Conservation (phyloP, 495 filamentous ascomycete genomes). For the Penicillium canariense region DNA sequence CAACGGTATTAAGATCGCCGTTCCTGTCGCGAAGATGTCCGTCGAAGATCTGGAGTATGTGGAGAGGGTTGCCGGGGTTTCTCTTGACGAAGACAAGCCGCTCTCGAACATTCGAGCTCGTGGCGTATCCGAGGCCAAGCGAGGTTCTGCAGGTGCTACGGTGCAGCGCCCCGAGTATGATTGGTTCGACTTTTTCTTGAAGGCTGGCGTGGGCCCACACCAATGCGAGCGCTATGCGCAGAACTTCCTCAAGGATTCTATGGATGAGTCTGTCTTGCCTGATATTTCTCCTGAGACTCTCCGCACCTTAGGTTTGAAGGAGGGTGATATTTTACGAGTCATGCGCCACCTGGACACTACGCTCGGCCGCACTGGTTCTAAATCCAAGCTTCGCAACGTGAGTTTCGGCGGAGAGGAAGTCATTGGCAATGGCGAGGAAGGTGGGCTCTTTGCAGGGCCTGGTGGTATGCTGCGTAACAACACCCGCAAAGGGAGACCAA, state of each 20-base stretch:
- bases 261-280: constrained; percentile 87
- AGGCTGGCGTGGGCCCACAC: constrained; percentile 83
- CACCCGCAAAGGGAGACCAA: constrained; percentile 87
- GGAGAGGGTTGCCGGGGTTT: constrained; percentile 78
- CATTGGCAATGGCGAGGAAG: constrained; percentile 52
- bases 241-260: constrained; percentile 84
- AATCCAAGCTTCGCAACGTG: constrained; percentile 57
- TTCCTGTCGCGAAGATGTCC: constrained; percentile 93
- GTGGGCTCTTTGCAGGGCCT: constrained; percentile 87
- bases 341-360: constrained; percentile 87
- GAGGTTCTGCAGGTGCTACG: constrained; percentile 47
- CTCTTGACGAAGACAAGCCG: constrained; percentile 95
- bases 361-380: constrained; percentile 61
- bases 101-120: constrained; percentile 67
- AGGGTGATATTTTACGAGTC: constrained; percentile 93
- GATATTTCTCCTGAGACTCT: constrained; percentile 82
- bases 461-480: constrained; percentile 89
- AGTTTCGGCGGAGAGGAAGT: constrained; percentile 59
- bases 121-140: constrained; percentile 24
- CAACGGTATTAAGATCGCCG: constrained; percentile 97
- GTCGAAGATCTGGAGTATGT: constrained; percentile 93
- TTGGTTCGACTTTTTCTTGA: constrained; percentile 98
- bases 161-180: constrained; percentile 73
- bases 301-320: constrained; percentile 83
- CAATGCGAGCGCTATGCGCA: constrained; percentile 92